Conservation (phyloP, 192 early-diverging fungal species). For the Coemansia sp. region DNA sequence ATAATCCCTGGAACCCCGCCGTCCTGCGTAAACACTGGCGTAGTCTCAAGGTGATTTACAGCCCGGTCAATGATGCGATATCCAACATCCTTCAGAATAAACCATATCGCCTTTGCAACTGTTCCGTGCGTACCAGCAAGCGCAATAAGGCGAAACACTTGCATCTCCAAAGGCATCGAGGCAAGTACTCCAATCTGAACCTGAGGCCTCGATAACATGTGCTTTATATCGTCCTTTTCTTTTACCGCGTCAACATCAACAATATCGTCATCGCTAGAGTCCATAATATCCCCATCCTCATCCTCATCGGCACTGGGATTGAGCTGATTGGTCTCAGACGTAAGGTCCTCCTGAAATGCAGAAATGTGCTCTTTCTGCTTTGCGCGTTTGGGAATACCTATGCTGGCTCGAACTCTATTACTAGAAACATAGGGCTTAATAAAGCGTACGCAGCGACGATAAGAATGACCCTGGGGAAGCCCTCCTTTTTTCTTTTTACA, state of each 20-base stretch:
- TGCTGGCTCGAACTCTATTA: slow-evolving; percentile 5
- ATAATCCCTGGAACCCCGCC: slow-evolving; percentile 29
- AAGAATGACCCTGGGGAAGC: slow-evolving; percentile 18
- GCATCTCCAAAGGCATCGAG: slow-evolving; percentile 27
- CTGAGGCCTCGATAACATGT: slow-evolving; percentile 33
- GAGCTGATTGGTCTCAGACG: neutral
- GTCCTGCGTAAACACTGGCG: slow-evolving; percentile 16
- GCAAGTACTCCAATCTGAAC: slow-evolving; percentile 21
- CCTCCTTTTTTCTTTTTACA: neutral
- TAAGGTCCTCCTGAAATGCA: neutral
- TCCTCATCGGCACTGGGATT: slow-evolving; percentile 4
- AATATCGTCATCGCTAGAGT: slow-evolving; percentile 32
- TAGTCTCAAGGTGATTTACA: slow-evolving; percentile 24
- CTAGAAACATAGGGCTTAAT: slow-evolving; percentile 34
- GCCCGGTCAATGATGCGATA: slow-evolving; percentile 13
- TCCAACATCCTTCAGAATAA: slow-evolving; percentile 10
- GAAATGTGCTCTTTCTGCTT: neutral
- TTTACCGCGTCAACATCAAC: slow-evolving; percentile 19
- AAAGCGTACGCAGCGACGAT: slow-evolving; percentile 43
- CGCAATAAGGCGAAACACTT: slow-evolving; percentile 46
- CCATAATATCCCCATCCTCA: slow-evolving; percentile 7
- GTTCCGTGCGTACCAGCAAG: slow-evolving; percentile 36
- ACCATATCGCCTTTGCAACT: slow-evolving; percentile 22
- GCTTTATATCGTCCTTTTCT: slow-evolving; percentile 35
- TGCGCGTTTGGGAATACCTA: slow-evolving; percentile 29